Evolutionary conservation across 202 grass and related monocot genomes (phyloP).

Genomic region (Hordeum pubiflorum): DNA sequence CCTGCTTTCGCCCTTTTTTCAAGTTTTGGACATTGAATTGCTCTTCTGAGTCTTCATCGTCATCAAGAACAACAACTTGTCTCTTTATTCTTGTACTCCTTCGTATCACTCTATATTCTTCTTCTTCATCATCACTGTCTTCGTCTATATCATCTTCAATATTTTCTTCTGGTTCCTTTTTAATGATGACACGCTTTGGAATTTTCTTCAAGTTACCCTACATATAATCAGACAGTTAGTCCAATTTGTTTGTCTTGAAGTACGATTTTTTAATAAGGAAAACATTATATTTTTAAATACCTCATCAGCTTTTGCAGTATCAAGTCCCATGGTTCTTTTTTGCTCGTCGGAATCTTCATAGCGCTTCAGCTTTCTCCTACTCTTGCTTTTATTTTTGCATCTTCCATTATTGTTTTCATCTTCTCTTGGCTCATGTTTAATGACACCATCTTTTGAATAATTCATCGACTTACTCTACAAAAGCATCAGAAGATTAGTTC

Average conservation of each 20-base stretch:
- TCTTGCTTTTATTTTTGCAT: too few relatives aligned
- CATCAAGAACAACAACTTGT: not conserved
- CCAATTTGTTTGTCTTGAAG: not conserved
- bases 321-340: too few relatives aligned
- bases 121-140: not conserved
- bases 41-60: not conserved
- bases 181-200: not conserved
- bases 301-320: too few relatives aligned
- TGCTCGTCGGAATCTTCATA: too few relatives aligned
- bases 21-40: not conserved
- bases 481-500: too few relatives aligned
- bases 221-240: not conserved
- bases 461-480: too few relatives aligned
- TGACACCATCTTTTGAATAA: too few relatives aligned
- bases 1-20: not conserved
- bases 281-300: not conserved
- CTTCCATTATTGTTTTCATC: too few relatives aligned
- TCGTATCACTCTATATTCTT: not conserved
- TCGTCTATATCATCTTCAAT: not conserved
- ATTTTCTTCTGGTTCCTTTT: not conserved
- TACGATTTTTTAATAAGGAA: not conserved
- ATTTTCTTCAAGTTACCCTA: not conserved
- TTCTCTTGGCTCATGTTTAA: too few relatives aligned
- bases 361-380: too few relatives aligned
- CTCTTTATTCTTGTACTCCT: not conserved